phyloP scores from a whole-genome alignment of 495 filamentous ascomycete genomes.

The Hypoxylon trugodes region DNA sequence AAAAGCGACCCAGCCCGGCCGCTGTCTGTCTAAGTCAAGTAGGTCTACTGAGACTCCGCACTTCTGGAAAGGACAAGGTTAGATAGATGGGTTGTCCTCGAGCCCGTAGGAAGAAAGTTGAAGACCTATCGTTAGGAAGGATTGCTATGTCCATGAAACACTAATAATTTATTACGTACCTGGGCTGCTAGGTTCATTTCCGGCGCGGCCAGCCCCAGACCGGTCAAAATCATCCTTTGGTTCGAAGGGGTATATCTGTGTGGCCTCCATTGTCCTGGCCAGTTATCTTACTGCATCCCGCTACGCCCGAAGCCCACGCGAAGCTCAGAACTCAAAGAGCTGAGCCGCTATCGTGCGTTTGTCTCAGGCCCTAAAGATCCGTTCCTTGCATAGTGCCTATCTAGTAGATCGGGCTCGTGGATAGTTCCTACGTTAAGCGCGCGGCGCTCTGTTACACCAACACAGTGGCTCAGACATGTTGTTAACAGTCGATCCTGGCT shows the following conservation, averaged over 20 bases:
- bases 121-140: conserved; percentile 9
- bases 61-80: conserved; percentile 7
- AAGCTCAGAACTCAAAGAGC: conserved; percentile 24
- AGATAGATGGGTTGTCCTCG: conserved; percentile 14
- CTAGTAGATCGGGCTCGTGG: neutral
- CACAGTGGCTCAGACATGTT: conserved; percentile 22
- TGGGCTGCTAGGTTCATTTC: neutral
- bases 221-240: conserved; percentile 3
- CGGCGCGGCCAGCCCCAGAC: conserved; percentile 8
- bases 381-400: conserved; percentile 22
- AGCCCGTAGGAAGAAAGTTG: neutral
- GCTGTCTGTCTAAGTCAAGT: too few relatives aligned
- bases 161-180: neutral
- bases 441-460: conserved; percentile 23
- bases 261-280: neutral
- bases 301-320: neutral
- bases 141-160: conserved; percentile 13
- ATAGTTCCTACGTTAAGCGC: conserved; percentile 27
- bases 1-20: conserved; percentile 18
- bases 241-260: neutral
- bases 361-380: conserved; percentile 20
- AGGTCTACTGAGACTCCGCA: conserved; percentile 7
- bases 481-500: conserved; percentile 7
- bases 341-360: conserved; percentile 28
- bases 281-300: conserved; percentile 10